Evolutionary conservation across 2,329 filamentous ascomycete species (phyloP), one percentile per base, ranked within the genome.

Genomic region (Paecilomyces sp.): DNA sequence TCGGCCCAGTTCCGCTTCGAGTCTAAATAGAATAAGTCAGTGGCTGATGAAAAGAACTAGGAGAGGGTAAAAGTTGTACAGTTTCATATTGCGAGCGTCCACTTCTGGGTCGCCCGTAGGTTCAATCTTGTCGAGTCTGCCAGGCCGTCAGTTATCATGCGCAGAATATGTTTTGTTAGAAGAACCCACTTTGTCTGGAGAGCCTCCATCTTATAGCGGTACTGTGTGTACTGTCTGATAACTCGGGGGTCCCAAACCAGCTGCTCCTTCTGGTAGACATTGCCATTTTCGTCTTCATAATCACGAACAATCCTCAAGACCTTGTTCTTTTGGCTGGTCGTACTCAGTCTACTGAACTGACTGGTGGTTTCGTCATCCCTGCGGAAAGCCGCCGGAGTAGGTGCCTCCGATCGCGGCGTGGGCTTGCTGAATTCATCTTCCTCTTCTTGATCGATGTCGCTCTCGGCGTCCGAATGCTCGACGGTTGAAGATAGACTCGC

Each of bases 141-240:
- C 55, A 34, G 34, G 6, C 15, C 52, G 58, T 68, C 60, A 61
- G 59, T 61, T 55, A 4, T 54, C 15, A 24, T 13, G 15, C 8
- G 22, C 25, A 25, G 11, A n/a, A 41, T 9, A 15, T 34, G 41
- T 18, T 11, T 6, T 54, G 18, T 18, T 13, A 41, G 22, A 30
- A 28, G 55, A 52, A 83, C 87, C 68, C 81, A 91, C 85, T 90
- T 89, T 75, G 89, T 88, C 63, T 85, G 84, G 64, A 90, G 83
- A 61, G 90, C 82, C 64, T 91, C 86, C 62, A 85, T 81, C 65
- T 88, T 85, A 61, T 88, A 85, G 65, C 90, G 87, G 63, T 89
- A 83, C 76, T 90, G 92, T 71, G 90, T 83, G 73, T 99, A 99
- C 73, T 92, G 89, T 62, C 89, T 86, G 74, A 96, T 96, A 56